Conservation (phyloP, 73 alveolate species). For the Symbiodinium natans region DNA sequence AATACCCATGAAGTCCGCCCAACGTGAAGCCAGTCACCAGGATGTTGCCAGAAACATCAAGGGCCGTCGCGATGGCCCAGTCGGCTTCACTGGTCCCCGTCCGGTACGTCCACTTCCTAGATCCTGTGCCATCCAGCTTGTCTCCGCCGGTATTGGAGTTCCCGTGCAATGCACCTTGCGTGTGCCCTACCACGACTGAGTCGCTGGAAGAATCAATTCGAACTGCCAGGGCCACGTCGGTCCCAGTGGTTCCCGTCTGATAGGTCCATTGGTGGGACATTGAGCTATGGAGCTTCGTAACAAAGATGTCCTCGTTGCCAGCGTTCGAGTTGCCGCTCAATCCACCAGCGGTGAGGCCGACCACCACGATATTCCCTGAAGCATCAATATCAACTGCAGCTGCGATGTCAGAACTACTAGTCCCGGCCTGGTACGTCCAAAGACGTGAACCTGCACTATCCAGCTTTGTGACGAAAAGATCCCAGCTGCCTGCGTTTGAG, state of each 20-base stretch:
- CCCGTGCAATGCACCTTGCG: background rate
- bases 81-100: background rate
- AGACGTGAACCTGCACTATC: background rate
- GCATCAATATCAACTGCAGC: background rate
- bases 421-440: slow-evolving; percentile 31
- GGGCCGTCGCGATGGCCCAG: background rate
- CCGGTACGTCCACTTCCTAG: background rate
- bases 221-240: slow-evolving; percentile 1
- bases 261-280: slow-evolving; percentile 11
- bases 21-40: slow-evolving; percentile 14
- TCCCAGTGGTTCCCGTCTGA: slow-evolving; percentile 25
- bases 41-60: slow-evolving; percentile 28
- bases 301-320: slow-evolving; percentile 22
- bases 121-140: slow-evolving; percentile 3
- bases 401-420: background rate
- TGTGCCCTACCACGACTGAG: background rate
- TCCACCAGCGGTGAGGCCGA: slow-evolving; percentile 20
- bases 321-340: background rate
- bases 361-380: slow-evolving; percentile 10
- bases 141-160: background rate
- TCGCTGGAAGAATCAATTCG: background rate
- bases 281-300: background rate
- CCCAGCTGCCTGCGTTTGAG: slow-evolving; percentile 23
- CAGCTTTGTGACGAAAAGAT: background rate
- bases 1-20: background rate